Percentiles rank a stretch among this genome's conserved stretches.
phyloP scores from a whole-genome alignment of 2,329 filamentous ascomycete species.

The Curvularia sp. region DNA sequence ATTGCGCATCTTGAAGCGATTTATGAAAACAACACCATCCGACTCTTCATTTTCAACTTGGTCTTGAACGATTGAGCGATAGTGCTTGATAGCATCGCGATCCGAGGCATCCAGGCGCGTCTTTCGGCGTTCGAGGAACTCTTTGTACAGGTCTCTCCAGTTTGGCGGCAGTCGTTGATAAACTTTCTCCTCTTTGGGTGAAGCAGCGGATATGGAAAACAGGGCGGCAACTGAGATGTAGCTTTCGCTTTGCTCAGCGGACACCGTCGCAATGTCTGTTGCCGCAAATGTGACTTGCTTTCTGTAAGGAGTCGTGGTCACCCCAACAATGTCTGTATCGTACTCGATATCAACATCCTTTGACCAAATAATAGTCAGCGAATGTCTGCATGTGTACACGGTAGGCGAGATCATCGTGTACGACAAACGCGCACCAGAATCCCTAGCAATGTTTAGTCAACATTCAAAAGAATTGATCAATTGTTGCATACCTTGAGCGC shows the following conservation, averaged over 20 bases:
- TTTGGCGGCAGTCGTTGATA: conserved; percentile 76
- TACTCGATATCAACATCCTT: conserved; percentile 69
- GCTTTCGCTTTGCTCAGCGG: conserved; percentile 81
- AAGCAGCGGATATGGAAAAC: conserved; percentile 80
- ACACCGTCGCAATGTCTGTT: conserved; percentile 74
- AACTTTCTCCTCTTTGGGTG: conserved; percentile 83
- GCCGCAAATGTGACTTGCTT: conserved; percentile 72
- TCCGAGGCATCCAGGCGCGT: conserved; percentile 73
- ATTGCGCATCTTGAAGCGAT: conserved; percentile 68
- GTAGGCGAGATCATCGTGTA: conserved; percentile 76
- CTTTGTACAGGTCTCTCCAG: conserved; percentile 87
- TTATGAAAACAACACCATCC: conserved; percentile 71
- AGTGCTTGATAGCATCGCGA: conserved; percentile 69
- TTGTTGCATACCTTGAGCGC: conserved; percentile 69
- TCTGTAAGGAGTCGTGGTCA: conserved; percentile 56
- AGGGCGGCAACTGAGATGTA: conserved; percentile 83
- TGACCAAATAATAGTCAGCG: conserved; percentile 78
- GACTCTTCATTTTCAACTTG: conserved; percentile 65
- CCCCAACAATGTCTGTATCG: conserved; percentile 51
- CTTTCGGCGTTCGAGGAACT: conserved; percentile 76
- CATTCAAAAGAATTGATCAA: not conserved
- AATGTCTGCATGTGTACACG: conserved; percentile 77
- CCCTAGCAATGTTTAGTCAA: conserved; percentile 57
- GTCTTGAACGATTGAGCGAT: conserved; percentile 74
- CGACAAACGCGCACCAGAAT: conserved; percentile 70